Base-by-base conservation (phyloP, 495 filamentous ascomycete species). In the Sabuloglossum arenarium region DNA sequence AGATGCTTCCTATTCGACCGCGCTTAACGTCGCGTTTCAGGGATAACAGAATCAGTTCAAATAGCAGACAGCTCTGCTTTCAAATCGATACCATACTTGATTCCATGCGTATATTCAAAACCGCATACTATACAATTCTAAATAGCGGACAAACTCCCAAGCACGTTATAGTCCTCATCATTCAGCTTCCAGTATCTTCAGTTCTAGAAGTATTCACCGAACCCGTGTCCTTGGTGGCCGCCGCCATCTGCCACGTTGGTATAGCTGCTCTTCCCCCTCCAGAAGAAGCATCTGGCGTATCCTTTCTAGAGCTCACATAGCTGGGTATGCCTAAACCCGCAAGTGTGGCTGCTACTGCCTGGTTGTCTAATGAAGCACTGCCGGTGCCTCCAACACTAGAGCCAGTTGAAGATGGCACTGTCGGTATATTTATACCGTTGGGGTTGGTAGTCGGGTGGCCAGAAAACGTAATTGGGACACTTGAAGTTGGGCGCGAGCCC, bases 161-260 rank as follows among this genome's bases (percentile, higher is more conserved):
- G 1, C 34, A 14, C n/a, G n/a, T n/a, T n/a, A n/a, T n/a, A n/a
- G n/a, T n/a, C n/a, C n/a, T n/a, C n/a, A n/a, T n/a, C n/a, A n/a
- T n/a, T n/a, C n/a, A 47, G n/a, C 45, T 47, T 47, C 45, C 45
- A 12, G 45, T n/a, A n/a, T 8, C 34, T 27, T 47, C 45, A 27
- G 45, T 47, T 27, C 9, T n/a, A 6, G 45, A 2, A 23, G 8
- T 47, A 47, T 47, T 47, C n/a, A 47, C 45, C 3, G 45, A 47
- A 27, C 45, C 45, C 24, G 45, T 24, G 28, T 21, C 73, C 63
- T 79, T 79, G 64, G 75, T 80, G 46, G 81, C 76, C 45, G 80
- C 78, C 19, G 83, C 80, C 78, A 94, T 78, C 69, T 95, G 88
- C 88, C 88, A 95, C 0, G 83, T 78, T 0, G 88, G 88, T 61